Percentiles rank a stretch among this genome's conserved stretches.
Evolutionary conservation across 2,329 filamentous ascomycete genomes (phyloP).

Genomic region (Calonectria leucothoes): DNA sequence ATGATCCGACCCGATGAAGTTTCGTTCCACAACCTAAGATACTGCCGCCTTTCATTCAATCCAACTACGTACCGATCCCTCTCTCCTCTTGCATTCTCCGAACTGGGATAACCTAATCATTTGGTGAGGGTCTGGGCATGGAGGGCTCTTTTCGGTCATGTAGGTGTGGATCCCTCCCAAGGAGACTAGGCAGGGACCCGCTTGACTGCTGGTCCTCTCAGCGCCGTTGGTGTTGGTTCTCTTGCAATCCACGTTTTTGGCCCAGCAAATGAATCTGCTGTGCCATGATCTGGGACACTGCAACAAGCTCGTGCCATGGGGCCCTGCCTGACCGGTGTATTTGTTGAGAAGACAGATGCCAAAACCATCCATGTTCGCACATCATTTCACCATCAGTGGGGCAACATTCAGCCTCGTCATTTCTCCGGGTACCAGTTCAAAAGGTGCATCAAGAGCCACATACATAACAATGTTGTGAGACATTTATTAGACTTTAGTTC

Average conservation of each 20-base stretch:
- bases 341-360: not conserved
- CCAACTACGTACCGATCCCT: conserved; percentile 1
- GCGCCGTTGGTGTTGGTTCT: not conserved
- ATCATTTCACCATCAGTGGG: conserved; percentile 8
- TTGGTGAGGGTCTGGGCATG: not conserved
- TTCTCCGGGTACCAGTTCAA: not conserved
- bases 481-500: not conserved
- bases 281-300: not conserved
- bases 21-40: conserved; percentile 4
- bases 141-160: not conserved
- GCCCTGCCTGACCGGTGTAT: not conserved
- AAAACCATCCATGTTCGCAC: conserved; percentile 7
- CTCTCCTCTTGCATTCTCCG: not conserved
- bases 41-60: not conserved
- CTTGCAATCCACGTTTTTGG: not conserved
- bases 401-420: not conserved
- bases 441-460: not conserved
- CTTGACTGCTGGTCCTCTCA: not conserved
- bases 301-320: not conserved
- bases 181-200: not conserved
- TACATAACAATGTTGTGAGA: not conserved
- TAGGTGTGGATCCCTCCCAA: conserved; percentile 9
- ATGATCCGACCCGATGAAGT: conserved; percentile 25
- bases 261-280: not conserved
- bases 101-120: conserved; percentile 13